A percentile compares a stretch with the other conserved stretches of the same genome.
Evolutionary conservation across 1,139 yeast genomes (phyloP).

Genomic region (Diutina mesorugosa): DNA sequence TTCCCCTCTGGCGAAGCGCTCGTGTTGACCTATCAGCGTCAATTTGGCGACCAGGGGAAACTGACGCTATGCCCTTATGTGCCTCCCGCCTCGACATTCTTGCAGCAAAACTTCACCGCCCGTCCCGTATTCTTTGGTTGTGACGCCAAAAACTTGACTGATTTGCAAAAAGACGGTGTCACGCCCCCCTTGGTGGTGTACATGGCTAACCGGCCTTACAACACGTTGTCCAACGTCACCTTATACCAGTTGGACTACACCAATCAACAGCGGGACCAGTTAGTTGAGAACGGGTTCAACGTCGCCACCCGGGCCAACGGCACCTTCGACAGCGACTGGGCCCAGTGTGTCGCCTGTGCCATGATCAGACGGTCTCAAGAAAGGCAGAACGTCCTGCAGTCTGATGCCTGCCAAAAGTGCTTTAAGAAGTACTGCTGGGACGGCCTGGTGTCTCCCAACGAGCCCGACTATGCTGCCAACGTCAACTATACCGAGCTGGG

Average conservation of each 20-base stretch:
- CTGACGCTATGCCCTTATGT: constrained; percentile 72
- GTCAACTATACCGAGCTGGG: constrained; percentile 18
- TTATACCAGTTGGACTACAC: constrained; percentile 58
- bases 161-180: constrained; percentile 19
- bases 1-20: constrained; percentile 32
- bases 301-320: constrained; percentile 3
- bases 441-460: constrained; percentile 4
- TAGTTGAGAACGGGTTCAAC: constrained; percentile 40
- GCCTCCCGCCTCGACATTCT: constrained; percentile 59
- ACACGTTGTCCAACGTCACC: constrained; percentile 55
- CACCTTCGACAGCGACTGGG: not conserved
- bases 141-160: constrained; percentile 52
- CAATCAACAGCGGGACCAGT: constrained; percentile 40
- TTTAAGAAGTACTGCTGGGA: constrained; percentile 13
- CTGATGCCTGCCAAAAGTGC: constrained; percentile 8
- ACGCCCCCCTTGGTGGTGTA: constrained; percentile 69
- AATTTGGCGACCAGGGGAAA: constrained; percentile 48
- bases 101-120: constrained; percentile 36
- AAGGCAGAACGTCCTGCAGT: constrained; percentile 2
- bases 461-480: constrained; percentile 12
- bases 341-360: constrained; percentile 2
- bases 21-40: constrained; percentile 49
- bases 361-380: constrained; percentile 2
- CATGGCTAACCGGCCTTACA: constrained; percentile 65
- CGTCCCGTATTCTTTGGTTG: constrained; percentile 84